Base-by-base conservation (phyloP, 2,329 filamentous ascomycete species). In the Trichoderma sp. region DNA sequence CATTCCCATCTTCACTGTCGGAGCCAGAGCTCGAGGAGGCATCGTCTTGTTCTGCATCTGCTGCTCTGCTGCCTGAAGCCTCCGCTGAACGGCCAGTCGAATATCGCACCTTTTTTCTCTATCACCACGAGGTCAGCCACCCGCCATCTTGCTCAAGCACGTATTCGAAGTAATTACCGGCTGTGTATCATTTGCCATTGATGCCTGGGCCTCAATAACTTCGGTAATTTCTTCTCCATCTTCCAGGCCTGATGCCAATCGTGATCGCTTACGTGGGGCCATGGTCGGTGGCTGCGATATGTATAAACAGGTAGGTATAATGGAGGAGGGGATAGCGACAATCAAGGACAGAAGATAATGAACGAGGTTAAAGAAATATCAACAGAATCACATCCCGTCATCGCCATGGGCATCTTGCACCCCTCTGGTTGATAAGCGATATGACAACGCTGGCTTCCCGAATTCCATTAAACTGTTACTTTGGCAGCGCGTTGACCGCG, bases 201-300 rank as follows among this genome's bases (percentile, higher is more conserved):
- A 79, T 1, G 83, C 83, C 70, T 78, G 81, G 14, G 81, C 81
- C 55, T 79, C 75, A n/a, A 75, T 76, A n/a, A 78, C 74, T 18
- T 82, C 76, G 3, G 77, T 73, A 32, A 37, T 34, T 1, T 78
- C 71, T 18, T 78, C 78, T 24, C 80, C 76, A 8, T 71, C 70
- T 28, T 75, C n/a, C 11, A 21, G 76, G n/a, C 78, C 78, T 6
- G 34, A 34, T 37, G 54, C 54, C 18, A 30, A 13, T 28, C 60
- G 69, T 28, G 54, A 32, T 37, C 68, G 68, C 67, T 67, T 72
- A 52, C 49, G 55, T 37, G 58, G 54, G 58, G 49, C 59, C 61
- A 61, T 43, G 46, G 63, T 28, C 14, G 37, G 16, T 21, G 37
- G 6, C 46, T 51, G 26, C 26, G 26, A 26, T 26, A 26, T 26